Percentiles rank a stretch among this genome's conserved stretches.
These are phyloP conservation scores for Cinnamomum chago DNA, from an alignment of 164 flowering plant genomes.

Conservation along the genomic window DNA sequence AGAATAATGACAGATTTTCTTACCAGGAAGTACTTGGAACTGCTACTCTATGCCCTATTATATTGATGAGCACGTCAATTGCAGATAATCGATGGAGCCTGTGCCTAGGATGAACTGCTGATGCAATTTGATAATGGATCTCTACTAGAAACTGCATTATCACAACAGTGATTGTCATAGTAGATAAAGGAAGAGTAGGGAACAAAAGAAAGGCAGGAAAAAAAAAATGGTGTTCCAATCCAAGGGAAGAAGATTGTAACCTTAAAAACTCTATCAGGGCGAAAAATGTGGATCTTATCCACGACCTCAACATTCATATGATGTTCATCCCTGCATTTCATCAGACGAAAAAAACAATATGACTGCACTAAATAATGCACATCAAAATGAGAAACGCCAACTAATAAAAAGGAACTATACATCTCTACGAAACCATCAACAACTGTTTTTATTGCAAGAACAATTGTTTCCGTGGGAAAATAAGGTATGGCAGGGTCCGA, in stretches of 20 bases:
- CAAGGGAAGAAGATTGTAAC: conserved; percentile 26
- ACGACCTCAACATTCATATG: conserved; percentile 39
- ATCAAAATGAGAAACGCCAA: not conserved
- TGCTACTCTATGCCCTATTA: conserved; percentile 69
- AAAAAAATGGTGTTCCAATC: not conserved
- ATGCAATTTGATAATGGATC: conserved; percentile 73
- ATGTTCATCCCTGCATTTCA: conserved; percentile 47
- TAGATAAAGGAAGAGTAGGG: not conserved
- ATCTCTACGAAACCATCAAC: conserved; percentile 91
- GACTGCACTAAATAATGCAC: not conserved
- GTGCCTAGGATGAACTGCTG: conserved; percentile 73
- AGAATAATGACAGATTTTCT: conserved; percentile 12
- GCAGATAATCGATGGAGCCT: conserved; percentile 66
- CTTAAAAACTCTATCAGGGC: conserved; percentile 93
- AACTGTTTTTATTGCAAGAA: conserved; percentile 60
- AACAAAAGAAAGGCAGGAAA: conserved; percentile 1
- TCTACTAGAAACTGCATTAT: conserved; percentile 74
- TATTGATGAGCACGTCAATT: conserved; percentile 64
- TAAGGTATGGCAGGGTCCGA: conserved; percentile 60
- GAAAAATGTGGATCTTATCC: conserved; percentile 82
- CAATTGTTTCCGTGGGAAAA: conserved; percentile 55
- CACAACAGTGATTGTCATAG: not conserved
- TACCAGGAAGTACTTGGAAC: conserved; percentile 78
- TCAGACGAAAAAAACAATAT: not conserved
- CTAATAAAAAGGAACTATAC: conserved; percentile 28